phyloP scores from a whole-genome alignment of 2,329 filamentous ascomycete genomes.

The Fusarium globosum region DNA sequence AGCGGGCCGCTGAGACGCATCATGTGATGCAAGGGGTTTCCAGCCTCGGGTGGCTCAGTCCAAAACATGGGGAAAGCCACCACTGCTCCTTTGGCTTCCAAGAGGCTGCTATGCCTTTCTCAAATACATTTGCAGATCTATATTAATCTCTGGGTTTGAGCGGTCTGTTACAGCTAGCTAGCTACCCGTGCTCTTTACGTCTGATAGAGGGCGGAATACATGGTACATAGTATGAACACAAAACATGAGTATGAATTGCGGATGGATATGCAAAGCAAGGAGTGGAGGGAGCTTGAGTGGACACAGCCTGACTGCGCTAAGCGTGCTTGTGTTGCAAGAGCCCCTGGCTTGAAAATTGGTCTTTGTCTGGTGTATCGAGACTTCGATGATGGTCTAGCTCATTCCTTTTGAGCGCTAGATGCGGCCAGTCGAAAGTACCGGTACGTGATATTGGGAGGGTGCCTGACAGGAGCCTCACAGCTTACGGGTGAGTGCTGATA shows the following conservation, averaged over 20 bases:
- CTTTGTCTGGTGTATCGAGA: constrained; percentile 35
- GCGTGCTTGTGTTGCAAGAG: constrained; percentile 29
- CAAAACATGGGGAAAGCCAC: constrained; percentile 1
- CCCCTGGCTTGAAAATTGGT: constrained; percentile 35
- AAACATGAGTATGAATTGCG: constrained; percentile 5
- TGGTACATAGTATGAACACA: background rate
- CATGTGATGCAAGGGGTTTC: constrained; percentile 40
- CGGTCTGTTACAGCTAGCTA: background rate
- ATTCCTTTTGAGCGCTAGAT: background rate
- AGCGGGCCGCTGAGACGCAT: constrained; percentile 30
- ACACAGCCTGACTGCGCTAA: constrained; percentile 18
- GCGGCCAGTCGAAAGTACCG: constrained; percentile 22
- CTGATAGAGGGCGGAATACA: background rate
- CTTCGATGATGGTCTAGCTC: constrained; percentile 25
- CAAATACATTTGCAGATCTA: background rate
- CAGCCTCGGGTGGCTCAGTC: constrained; percentile 31
- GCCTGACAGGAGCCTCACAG: constrained; percentile 25
- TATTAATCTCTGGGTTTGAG: background rate
- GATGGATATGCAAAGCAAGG: constrained; percentile 27
- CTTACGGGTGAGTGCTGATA: constrained; percentile 19
- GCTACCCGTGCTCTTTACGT: background rate
- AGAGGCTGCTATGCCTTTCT: background rate
- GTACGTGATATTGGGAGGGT: constrained; percentile 26
- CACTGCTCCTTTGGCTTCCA: background rate
- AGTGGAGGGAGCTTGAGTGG: constrained; percentile 46